These are phyloP conservation scores for Diophrys appendiculata DNA, from an alignment of 73 alveolate genomes.

Conservation along the genomic window DNA sequence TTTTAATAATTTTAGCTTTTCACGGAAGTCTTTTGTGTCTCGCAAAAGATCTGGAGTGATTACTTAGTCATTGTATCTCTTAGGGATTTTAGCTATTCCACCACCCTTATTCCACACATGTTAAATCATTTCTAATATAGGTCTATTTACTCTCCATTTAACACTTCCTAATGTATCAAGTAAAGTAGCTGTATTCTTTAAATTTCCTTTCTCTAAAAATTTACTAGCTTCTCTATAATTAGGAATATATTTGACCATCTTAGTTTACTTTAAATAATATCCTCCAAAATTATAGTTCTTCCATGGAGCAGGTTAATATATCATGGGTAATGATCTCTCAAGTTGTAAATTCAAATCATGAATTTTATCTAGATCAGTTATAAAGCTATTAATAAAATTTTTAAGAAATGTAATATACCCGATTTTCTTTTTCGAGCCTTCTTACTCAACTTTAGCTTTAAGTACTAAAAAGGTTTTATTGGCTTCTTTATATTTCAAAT, in stretches of 20 bases:
- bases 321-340: constrained; percentile 88
- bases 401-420: constrained; percentile 60
- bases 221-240: constrained; percentile 63
- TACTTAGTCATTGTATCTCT: constrained; percentile 62
- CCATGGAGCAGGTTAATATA: constrained; percentile 90
- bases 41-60: constrained; percentile 67
- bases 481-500: constrained; percentile 53
- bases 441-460: constrained; percentile 50
- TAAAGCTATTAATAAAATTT: constrained; percentile 61
- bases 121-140: constrained; percentile 74
- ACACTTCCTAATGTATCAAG: constrained; percentile 69
- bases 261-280: constrained; percentile 73
- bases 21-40: constrained; percentile 58
- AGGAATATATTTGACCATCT: constrained; percentile 67
- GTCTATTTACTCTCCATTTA: constrained; percentile 89
- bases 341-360: constrained; percentile 68
- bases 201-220: constrained; percentile 62
- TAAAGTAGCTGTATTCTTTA: constrained; percentile 61
- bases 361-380: constrained; percentile 60
- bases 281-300: constrained; percentile 82
- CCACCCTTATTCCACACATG: constrained; percentile 89
- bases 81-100: constrained; percentile 84
- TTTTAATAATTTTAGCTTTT: constrained; percentile 71
- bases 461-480: constrained; percentile 45
- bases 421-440: constrained; percentile 33